phyloP scores from a whole-genome alignment of 225 moss, liverwort and hornwort species.

The Marchantia polymorpha region DNA sequence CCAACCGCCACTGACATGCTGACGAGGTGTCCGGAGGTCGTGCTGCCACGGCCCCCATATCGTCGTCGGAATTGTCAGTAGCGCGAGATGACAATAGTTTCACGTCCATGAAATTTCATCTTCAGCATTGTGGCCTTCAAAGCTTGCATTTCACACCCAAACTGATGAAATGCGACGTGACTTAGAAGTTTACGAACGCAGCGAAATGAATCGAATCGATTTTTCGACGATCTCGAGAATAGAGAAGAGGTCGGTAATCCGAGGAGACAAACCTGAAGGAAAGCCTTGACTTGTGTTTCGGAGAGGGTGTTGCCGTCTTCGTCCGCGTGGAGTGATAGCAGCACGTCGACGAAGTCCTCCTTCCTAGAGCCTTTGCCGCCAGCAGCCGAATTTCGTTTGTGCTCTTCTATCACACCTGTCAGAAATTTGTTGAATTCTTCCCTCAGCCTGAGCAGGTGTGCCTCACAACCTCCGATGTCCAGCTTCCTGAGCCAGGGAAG shows the following conservation, averaged over 20 bases:
- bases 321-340: slow-evolving; percentile 50
- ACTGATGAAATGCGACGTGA: no score
- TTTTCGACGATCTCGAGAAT: neutral
- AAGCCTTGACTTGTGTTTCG: slow-evolving; percentile 10
- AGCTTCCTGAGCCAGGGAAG: slow-evolving; percentile 50
- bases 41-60: no score
- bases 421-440: slow-evolving; percentile 24
- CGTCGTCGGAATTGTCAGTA: no score
- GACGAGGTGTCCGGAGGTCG: no score
- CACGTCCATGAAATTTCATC: no score
- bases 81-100: no score
- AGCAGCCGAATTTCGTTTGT: neutral
- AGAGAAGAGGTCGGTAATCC: no score
- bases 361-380: neutral
- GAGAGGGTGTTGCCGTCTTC: slow-evolving; percentile 25
- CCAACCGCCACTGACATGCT: no score
- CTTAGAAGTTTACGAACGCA: neutral
- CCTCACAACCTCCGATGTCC: slow-evolving; percentile 55
- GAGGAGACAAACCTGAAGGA: slow-evolving; percentile 11
- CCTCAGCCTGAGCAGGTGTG: slow-evolving; percentile 35
- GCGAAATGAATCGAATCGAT: neutral
- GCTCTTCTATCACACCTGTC: slow-evolving; percentile 29
- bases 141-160: no score
- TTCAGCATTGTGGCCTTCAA: no score
- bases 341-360: slow-evolving; percentile 63